Evolutionary conservation across 108 stramenopile genomes (phyloP).

Genomic region (Discostella pseudostelligera): DNA sequence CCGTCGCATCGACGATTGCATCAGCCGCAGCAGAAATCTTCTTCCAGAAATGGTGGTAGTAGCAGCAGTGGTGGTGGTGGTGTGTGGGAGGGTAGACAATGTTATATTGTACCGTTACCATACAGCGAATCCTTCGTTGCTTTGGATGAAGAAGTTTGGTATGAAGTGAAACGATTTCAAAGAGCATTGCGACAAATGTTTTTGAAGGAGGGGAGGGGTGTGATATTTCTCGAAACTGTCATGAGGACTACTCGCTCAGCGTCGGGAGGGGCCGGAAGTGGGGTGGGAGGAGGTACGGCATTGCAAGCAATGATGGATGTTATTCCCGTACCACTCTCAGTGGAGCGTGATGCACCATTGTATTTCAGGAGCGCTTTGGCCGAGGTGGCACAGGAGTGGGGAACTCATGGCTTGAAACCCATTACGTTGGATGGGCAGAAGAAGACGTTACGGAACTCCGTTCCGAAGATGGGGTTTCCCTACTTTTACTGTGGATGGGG

Average conservation of each 20-base stretch:
- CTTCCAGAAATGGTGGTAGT: neutral
- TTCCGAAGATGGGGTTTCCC: slow-evolving; percentile 66
- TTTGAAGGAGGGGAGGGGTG: slow-evolving; percentile 44
- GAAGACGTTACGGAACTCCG: slow-evolving; percentile 55
- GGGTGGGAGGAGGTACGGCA: slow-evolving; percentile 7
- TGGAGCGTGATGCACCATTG: slow-evolving; percentile 65
- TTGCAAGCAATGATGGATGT: slow-evolving; percentile 75
- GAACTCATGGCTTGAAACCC: slow-evolving; percentile 64
- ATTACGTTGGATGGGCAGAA: slow-evolving; percentile 40
- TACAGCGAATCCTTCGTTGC: slow-evolving; percentile 60
- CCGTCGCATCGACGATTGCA: slow-evolving; percentile 52
- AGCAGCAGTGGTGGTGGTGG: neutral
- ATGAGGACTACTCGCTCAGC: slow-evolving; percentile 33
- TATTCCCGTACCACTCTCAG: slow-evolving; percentile 54
- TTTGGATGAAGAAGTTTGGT: slow-evolving; percentile 65
- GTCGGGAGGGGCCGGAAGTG: slow-evolving; percentile 5
- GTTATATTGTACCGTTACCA: slow-evolving; percentile 35
- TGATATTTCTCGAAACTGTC: slow-evolving; percentile 73
- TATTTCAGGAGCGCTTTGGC: slow-evolving; percentile 66
- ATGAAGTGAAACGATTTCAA: slow-evolving; percentile 67
- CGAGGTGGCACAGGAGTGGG: slow-evolving; percentile 81
- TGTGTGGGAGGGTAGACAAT: slow-evolving; percentile 22
- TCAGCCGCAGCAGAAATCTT: slow-evolving; percentile 18
- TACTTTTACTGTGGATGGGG: slow-evolving; percentile 81
- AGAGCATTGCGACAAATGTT: slow-evolving; percentile 57